Evolutionary conservation across 1,284 basidiomycete species (phyloP).

Genomic region (Ustilago curta): DNA sequence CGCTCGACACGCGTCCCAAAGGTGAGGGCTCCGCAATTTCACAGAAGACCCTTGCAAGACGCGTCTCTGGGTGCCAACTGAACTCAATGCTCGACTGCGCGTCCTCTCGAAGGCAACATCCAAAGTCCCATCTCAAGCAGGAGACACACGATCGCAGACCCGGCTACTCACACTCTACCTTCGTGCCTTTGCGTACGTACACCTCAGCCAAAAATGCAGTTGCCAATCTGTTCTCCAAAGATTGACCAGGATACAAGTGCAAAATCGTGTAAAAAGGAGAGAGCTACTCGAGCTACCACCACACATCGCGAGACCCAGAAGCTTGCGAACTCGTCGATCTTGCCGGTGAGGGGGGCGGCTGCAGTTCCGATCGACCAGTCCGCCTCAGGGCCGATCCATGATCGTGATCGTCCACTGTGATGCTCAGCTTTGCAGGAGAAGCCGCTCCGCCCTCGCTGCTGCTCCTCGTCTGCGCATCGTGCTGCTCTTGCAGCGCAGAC

Average conservation of each 20-base stretch:
- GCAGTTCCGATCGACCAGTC: background rate
- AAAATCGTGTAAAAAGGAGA: background rate
- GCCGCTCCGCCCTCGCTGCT: background rate
- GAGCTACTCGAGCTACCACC: constrained; percentile 20
- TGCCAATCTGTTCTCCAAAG: background rate
- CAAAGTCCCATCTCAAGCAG: background rate
- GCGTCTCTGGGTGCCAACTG: background rate
- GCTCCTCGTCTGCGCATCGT: background rate
- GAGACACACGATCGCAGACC: background rate
- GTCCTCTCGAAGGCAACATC: background rate
- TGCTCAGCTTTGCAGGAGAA: background rate
- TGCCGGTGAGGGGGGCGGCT: constrained; percentile 22
- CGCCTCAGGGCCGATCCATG: background rate
- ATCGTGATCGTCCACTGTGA: background rate
- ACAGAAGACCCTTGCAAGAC: constrained; percentile 7
- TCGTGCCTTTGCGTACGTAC: too few relatives aligned
- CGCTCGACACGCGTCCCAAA: background rate
- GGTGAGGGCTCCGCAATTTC: background rate
- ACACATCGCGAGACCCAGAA: constrained; percentile 25
- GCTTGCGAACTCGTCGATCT: constrained; percentile 16
- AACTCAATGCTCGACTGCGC: background rate
- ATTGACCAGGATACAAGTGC: background rate
- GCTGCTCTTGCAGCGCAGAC: background rate
- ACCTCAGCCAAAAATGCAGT: background rate
- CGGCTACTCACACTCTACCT: background rate